Evolutionary conservation across 345 rosid species (phyloP), one percentile per base, ranked within the genome.

Genomic region (Cardamine resedifolia): DNA sequence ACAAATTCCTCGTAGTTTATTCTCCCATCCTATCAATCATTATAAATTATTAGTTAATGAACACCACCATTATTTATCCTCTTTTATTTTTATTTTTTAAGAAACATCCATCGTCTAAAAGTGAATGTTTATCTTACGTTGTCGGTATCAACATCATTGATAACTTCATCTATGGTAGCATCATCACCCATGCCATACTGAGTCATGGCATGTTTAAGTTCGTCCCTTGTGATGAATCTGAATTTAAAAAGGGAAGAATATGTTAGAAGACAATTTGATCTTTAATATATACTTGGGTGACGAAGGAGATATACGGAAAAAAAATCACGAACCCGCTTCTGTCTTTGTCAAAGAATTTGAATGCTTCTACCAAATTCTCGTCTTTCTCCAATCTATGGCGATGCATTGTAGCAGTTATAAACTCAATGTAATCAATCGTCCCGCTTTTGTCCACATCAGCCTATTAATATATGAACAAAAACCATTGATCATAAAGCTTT

Each of bases 381-480:
- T 95, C 99, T 82, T 73, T 87, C 77, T 91, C 90, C 31, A 95
- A 80, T 80, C 84, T 83, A 74, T 88, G 89, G 26, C 90, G 80
- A 68, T 90, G 95, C 97, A 95, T 91, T 16, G 92, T 88, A 2
- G 93, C 94, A 16, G 97, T 87, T 64, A 95, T 81, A 33, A 95
- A 95, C 77, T 95, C 99, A 8, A 80, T 75, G 81, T 95, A 91
- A 79, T 95, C 97, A 47, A 95, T 91, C 3, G 87, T 75, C 66
- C 97, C 99, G 49, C 67, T 91, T 47, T 83, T 80, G 73, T 95
- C 99, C 8, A 88, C 96, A 81, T 95, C 99, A 62, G 97, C 96
- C 99, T 95, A 68, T 1, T 23, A 23, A 23, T 19, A 38, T 9
- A 76, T 51, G 36, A 73, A 65, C 44, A 56, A 52, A 52, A 58